These are phyloP conservation scores for Macrocystidia cucumis DNA, from an alignment of 1,284 basidiomycete species.

Conservation along the genomic window DNA sequence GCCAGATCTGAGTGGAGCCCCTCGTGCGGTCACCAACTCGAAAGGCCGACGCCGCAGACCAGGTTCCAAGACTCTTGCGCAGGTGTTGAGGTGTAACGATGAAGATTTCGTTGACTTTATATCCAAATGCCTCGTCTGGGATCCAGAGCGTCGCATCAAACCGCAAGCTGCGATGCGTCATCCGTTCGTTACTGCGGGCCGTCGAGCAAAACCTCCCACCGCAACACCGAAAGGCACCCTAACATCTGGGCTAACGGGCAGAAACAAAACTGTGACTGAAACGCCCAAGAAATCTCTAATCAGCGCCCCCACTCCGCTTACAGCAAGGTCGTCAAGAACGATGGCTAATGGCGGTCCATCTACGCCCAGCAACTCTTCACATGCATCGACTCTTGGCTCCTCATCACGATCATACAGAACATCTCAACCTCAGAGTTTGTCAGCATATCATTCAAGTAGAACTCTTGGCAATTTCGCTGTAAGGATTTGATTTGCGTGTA, in stretches of 20 bases:
- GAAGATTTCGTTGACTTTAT: constrained; percentile 91
- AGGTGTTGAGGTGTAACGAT: constrained; percentile 86
- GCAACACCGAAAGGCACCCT: constrained; percentile 41
- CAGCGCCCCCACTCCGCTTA: constrained; percentile 76
- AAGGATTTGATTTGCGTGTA: constrained; percentile 15
- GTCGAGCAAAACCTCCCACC: constrained; percentile 38
- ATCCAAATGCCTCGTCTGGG: constrained; percentile 94
- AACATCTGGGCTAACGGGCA: constrained; percentile 42
- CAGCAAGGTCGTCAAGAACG: constrained; percentile 60
- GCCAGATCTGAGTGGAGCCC: constrained; percentile 85
- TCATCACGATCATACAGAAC: constrained; percentile 47
- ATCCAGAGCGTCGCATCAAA: constrained; percentile 93
- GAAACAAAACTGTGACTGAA: constrained; percentile 51
- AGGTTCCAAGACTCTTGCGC: constrained; percentile 82
- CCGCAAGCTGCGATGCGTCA: constrained; percentile 92
- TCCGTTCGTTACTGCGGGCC: constrained; percentile 73
- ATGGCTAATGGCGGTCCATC: constrained; percentile 42
- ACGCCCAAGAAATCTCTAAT: constrained; percentile 84
- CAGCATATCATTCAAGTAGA: constrained; percentile 46
- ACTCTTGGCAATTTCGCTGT: constrained; percentile 46
- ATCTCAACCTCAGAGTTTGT: constrained; percentile 43
- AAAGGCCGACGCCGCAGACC: constrained; percentile 92
- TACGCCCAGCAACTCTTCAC: constrained; percentile 48
- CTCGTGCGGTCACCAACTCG: constrained; percentile 92
- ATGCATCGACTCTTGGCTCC: constrained; percentile 37